A percentile compares a stretch with the other conserved stretches of the same genome.
Conservation (phyloP, 768 basidiomycete genomes). For the Phlebiopsis gigantea region DNA sequence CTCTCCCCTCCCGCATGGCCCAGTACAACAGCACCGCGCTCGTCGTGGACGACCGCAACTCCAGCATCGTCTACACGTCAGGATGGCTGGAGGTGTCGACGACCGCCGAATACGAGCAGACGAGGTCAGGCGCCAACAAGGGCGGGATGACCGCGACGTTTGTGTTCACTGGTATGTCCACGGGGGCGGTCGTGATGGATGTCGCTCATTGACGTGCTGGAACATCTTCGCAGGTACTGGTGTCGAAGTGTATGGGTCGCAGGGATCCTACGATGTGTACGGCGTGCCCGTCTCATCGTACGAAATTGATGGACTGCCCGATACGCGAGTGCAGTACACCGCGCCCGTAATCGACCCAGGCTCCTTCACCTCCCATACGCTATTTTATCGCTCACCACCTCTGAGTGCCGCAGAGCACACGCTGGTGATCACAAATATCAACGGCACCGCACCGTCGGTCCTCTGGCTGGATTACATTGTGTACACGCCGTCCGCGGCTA, state of each 20-base stretch:
- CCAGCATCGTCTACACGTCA: slow-evolving; percentile 7
- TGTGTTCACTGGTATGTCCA: slow-evolving; percentile 8
- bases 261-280: slow-evolving; percentile 12
- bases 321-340: not conserved
- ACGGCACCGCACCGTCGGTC: slow-evolving; percentile 11
- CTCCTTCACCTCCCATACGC: not conserved
- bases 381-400: slow-evolving; percentile 8
- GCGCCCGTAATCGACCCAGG: slow-evolving; percentile 7
- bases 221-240: not conserved
- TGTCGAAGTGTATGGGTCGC: slow-evolving; percentile 14
- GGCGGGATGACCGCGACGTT: slow-evolving; percentile 12
- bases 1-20: not conserved
- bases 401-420: slow-evolving; percentile 5
- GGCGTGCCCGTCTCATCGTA: slow-evolving; percentile 11
- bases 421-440: slow-evolving; percentile 15
- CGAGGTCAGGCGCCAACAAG: slow-evolving; percentile 6
- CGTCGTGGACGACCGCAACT: slow-evolving; percentile 7
- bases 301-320: slow-evolving; percentile 5
- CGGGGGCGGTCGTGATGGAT: not conserved
- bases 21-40: slow-evolving; percentile 9
- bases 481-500: slow-evolving; percentile 5
- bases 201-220: not conserved
- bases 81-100: slow-evolving; percentile 2
- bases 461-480: slow-evolving; percentile 16
- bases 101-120: not conserved